These are phyloP conservation scores for Fusarium coffeatum DNA, from an alignment of 2,329 filamentous ascomycete genomes.

Conservation along the genomic window DNA sequence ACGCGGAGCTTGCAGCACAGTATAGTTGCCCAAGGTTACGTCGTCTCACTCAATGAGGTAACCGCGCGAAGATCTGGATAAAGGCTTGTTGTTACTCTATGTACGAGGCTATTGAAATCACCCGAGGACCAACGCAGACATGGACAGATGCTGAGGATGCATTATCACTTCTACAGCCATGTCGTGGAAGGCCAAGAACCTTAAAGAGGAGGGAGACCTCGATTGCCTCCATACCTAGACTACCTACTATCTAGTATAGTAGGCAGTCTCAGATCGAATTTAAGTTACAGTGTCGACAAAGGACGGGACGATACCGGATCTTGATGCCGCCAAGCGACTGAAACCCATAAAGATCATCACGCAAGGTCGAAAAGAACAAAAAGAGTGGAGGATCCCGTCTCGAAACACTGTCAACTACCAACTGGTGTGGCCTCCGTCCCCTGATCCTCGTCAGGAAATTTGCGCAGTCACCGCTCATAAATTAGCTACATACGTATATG, in stretches of 20 bases:
- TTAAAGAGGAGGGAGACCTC: constrained; percentile 1
- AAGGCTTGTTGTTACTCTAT: constrained; percentile 23
- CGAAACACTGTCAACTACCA: constrained; percentile 21
- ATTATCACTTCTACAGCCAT: neutral
- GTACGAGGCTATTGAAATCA: neutral
- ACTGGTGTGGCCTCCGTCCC: constrained; percentile 9
- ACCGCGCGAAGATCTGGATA: constrained; percentile 28
- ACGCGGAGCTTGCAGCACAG: constrained; percentile 20
- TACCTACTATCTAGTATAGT: neutral
- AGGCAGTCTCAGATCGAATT: constrained; percentile 19
- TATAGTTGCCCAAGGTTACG: neutral
- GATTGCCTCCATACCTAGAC: neutral
- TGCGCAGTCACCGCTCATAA: constrained; percentile 21
- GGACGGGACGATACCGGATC: constrained; percentile 23
- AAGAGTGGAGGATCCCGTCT: constrained; percentile 21
- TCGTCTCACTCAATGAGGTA: constrained; percentile 25
- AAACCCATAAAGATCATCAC: constrained; percentile 27
- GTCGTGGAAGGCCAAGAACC: constrained; percentile 1
- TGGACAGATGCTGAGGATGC: neutral
- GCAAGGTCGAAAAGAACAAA: constrained; percentile 20
- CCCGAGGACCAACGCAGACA: neutral
- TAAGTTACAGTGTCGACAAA: constrained; percentile 4
- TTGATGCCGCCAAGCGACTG: constrained; percentile 26
- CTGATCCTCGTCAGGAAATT: constrained; percentile 31
- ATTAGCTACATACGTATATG: neutral